Base-by-base conservation (phyloP, 2,329 filamentous ascomycete species). In the Pyrenochaeta sp. region DNA sequence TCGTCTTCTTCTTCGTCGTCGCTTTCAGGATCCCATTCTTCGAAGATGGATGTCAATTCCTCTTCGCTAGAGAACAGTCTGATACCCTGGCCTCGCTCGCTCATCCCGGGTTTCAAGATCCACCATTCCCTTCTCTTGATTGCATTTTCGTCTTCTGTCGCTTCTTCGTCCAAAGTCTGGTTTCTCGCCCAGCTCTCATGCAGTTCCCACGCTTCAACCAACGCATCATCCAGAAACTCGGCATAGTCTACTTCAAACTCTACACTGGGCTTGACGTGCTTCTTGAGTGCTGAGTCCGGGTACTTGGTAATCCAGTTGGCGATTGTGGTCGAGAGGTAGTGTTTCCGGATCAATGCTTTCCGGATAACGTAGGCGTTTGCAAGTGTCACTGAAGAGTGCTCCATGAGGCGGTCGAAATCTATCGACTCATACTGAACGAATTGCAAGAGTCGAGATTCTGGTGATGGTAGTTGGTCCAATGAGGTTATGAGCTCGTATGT, bases 91-190 rank as follows among this genome's bases (percentile, higher is more conserved):
- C 93, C 94, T 17, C 93, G 83, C 67, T 99, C 94, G 69, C 90
- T 96, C 94, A 99, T 97, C 7, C 93, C 88, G 0, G 94, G 93
- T 73, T 99, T 99, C 47, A 99, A 72, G 55, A 99, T 97, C 94
- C 94, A 99, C 93, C 93, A 99, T 67, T 95, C 85, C 46, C 81
- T 80, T 20, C 72, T 56, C 9, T 48, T 43, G 4, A 9, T 26
- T 10, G 13, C 14, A 2, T 40, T 41, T 3, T 61, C 63, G n/a
- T n/a, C n/a, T n/a, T n/a, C n/a, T n/a, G n/a, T n/a, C n/a, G n/a
- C n/a, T 18, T 72, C 68, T 2, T 70, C 72, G 31, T 81, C 10
- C 6, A 40, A 36, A 15, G 50, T 43, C 35, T 81, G 82, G 58
- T 96, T 96, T 31, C 78, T 78, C 21, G 82, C 81, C 70, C 95